Evolutionary conservation across 148 eudicot genomes (phyloP), one percentile per base, ranked within the genome.

Genomic region (Vaccinium vitisidaea): DNA sequence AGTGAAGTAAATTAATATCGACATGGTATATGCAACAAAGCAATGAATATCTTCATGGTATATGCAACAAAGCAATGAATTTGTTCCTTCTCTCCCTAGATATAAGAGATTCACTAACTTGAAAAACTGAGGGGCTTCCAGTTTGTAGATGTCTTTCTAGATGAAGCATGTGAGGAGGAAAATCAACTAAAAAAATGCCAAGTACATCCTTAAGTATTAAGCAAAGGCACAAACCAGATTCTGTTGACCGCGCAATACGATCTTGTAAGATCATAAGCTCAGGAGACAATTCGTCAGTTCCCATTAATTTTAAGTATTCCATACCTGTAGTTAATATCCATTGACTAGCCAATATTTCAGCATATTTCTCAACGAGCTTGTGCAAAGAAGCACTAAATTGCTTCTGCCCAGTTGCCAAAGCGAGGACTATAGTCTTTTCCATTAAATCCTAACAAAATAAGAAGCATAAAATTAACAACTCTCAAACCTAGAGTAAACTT

Each of bases 361-460:
- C 95, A 86, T 95, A 97, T 83, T 95, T 95, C 87, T 97, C 99
- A 86, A 97, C 95, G 49, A 97, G 95, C 84, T 91, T 97, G 90
- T 94, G 93, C 83, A 94, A 70, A 73, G 94, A 90, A 88, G 93
- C 92, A 88, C 99, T 97, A 83, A 94, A 94, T 80, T 78, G 88
- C 91, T 95, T 97, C 88, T 97, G 99, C 73, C 96, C 99, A 89
- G 95, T 89, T 83, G 98, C 98, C 90, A 97, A 89, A 86, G 95
- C 98, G 80, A 97, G 89, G 84, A 95, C 93, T 27, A 95, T 92
- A 52, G 98, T 97, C 93, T 97, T 97, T 79, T 97, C 98, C 99
- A 97, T 95, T 82, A 97, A 79, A 93, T 97, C 99, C 99, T 93
- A 86, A 80, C 49, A 48, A n/a, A n/a, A n/a, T 8, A 27, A 65